These are phyloP conservation scores for Erodium trifolium DNA, from an alignment of 441 rosid genomes.

Conservation along the genomic window DNA sequence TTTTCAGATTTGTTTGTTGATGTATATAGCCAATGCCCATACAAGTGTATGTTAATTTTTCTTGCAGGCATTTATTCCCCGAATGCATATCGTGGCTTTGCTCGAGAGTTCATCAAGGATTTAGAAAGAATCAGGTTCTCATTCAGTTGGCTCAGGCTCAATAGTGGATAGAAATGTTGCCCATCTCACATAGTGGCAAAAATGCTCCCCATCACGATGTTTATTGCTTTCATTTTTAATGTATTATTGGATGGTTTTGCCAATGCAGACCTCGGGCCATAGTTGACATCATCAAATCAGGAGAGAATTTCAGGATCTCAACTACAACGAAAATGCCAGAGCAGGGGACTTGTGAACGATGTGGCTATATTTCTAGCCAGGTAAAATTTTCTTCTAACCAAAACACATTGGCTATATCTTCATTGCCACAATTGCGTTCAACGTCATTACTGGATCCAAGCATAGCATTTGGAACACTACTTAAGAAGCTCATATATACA, in stretches of 20 bases:
- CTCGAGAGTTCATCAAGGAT: constrained; percentile 79
- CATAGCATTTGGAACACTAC: background rate
- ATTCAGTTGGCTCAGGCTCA: background rate
- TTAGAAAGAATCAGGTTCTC: constrained; percentile 71
- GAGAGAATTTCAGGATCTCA: constrained; percentile 80
- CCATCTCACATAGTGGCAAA: background rate
- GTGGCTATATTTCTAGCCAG: constrained; percentile 98
- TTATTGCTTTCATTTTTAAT: background rate
- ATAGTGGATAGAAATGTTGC: background rate
- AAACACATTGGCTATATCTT: background rate
- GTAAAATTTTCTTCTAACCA: constrained; percentile 30
- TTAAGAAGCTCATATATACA: background rate
- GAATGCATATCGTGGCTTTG: constrained; percentile 65
- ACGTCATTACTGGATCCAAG: background rate
- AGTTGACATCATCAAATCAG: constrained; percentile 74
- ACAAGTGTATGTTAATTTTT: background rate
- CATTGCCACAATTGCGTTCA: background rate
- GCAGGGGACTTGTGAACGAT: constrained; percentile 87
- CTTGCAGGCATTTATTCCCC: constrained; percentile 70
- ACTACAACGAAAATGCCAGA: constrained; percentile 87
- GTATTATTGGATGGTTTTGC: constrained; percentile 8
- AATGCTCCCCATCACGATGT: background rate
- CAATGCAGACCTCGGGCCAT: constrained; percentile 73
- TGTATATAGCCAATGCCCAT: background rate
- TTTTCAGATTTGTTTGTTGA: background rate